Conservation (phyloP, 306 rosid species). For the Phaseolus lunatus region DNA sequence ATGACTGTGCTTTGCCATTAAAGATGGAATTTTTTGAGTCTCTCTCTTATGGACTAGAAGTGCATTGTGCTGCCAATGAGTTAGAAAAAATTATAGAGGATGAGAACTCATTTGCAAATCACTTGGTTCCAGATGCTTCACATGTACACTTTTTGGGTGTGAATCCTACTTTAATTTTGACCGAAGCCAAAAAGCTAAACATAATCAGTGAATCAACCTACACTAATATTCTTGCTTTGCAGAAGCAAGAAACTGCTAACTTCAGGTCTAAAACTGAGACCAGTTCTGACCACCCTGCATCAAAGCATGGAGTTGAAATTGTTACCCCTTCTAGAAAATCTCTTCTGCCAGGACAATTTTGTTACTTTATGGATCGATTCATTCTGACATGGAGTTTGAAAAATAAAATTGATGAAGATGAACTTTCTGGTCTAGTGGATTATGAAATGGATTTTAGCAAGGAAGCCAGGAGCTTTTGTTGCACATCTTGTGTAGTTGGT, state of each 20-base stretch:
- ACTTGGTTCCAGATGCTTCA: conserved; percentile 58
- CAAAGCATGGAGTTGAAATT: conserved; percentile 51
- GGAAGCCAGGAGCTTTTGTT: conserved; percentile 21
- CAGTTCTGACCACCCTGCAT: conserved; percentile 44
- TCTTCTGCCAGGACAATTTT: conserved; percentile 58
- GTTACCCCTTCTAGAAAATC: conserved; percentile 49
- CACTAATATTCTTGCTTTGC: conserved; percentile 57
- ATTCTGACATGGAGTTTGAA: conserved; percentile 65
- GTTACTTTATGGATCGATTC: conserved; percentile 88
- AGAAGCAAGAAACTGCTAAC: conserved; percentile 68
- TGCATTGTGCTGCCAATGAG: conserved; percentile 47
- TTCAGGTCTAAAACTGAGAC: conserved; percentile 65
- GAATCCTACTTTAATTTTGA: conserved; percentile 61
- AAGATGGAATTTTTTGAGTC: conserved; percentile 52
- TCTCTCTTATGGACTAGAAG: conserved; percentile 44
- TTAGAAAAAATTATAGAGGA: conserved; percentile 57
- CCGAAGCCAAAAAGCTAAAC: conserved; percentile 71
- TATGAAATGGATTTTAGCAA: conserved; percentile 38
- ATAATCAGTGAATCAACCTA: conserved; percentile 71
- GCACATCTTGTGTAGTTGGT: conserved; percentile 53
- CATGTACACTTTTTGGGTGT: conserved; percentile 75
- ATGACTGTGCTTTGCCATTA: conserved; percentile 68
- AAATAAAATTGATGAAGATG: conserved; percentile 43
- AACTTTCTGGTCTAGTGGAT: conserved; percentile 44
- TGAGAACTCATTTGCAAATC: conserved; percentile 58